Conservation (phyloP, 805 yeast species). For the Kluyveromyces nonfermentans region DNA sequence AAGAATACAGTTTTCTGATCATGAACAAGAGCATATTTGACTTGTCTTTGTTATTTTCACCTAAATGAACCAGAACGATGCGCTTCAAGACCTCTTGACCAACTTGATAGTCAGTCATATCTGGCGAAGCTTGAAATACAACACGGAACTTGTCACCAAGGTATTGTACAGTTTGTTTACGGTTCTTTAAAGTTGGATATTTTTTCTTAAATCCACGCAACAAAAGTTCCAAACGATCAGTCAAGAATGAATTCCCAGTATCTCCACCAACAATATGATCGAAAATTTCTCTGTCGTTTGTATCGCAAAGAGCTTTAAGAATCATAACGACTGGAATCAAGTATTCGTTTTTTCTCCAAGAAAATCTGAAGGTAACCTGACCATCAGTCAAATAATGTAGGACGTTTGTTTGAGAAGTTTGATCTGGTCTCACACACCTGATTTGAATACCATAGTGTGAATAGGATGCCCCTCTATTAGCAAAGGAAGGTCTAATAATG, state of each 20-base stretch:
- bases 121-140: conserved; percentile 83
- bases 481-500: conserved; percentile 86
- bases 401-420: conserved; percentile 96
- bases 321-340: conserved; percentile 89
- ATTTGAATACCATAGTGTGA: conserved; percentile 88
- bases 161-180: conserved; percentile 84
- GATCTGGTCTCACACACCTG: conserved; percentile 91
- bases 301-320: conserved; percentile 79
- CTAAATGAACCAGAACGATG: conserved; percentile 84
- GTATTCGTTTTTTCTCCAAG: conserved; percentile 95
- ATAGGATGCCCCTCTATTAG: conserved; percentile 87
- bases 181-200: conserved; percentile 52
- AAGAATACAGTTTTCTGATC: conserved; percentile 89
- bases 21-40: conserved; percentile 82
- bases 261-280: conserved; percentile 94
- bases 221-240: conserved; percentile 93
- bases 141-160: conserved; percentile 94
- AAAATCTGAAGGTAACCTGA: conserved; percentile 89
- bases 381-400: conserved; percentile 93
- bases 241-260: conserved; percentile 77
- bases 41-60: conserved; percentile 59
- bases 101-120: conserved; percentile 80
- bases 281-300: conserved; percentile 90
- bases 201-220: conserved; percentile 81
- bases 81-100: conserved; percentile 76